Evolutionary conservation across 2,329 filamentous ascomycete species (phyloP).

Genomic region (Amauroascus niger): DNA sequence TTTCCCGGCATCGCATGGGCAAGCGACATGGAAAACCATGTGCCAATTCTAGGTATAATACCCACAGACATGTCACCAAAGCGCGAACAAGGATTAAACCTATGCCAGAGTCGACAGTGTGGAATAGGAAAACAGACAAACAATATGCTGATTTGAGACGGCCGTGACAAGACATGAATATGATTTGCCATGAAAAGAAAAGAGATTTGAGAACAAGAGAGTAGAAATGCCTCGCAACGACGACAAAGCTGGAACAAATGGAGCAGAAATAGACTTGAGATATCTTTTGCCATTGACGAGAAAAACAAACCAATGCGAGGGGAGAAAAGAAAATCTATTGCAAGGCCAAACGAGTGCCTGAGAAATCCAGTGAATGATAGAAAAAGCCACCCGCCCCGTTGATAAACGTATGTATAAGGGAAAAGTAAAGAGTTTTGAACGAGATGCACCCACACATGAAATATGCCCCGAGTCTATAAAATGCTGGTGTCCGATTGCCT

Average conservation of each 20-base stretch:
- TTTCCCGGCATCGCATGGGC: too few relatives aligned
- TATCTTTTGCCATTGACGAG: neutral
- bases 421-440: neutral
- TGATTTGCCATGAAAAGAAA: neutral
- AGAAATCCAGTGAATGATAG: conserved; percentile 7
- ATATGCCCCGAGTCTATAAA: conserved; percentile 20
- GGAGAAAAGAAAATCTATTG: conserved; percentile 2
- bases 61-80: neutral
- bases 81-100: neutral
- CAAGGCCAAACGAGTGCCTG: conserved; percentile 5
- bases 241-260: neutral
- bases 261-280: neutral
- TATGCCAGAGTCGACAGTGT: neutral
- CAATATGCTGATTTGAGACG: conserved; percentile 12
- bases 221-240: neutral
- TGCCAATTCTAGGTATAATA: too few relatives aligned
- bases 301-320: neutral
- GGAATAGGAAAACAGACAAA: neutral
- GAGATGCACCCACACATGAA: conserved; percentile 12
- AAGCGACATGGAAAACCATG: too few relatives aligned
- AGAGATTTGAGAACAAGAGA: neutral
- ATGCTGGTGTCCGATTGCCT: conserved; percentile 15
- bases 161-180: conserved; percentile 16
- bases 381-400: conserved; percentile 6
- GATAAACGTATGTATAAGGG: conserved; percentile 10